Evolutionary conservation across 805 yeast genomes (phyloP).

Genomic region (Starmerella gropengiesseri): DNA sequence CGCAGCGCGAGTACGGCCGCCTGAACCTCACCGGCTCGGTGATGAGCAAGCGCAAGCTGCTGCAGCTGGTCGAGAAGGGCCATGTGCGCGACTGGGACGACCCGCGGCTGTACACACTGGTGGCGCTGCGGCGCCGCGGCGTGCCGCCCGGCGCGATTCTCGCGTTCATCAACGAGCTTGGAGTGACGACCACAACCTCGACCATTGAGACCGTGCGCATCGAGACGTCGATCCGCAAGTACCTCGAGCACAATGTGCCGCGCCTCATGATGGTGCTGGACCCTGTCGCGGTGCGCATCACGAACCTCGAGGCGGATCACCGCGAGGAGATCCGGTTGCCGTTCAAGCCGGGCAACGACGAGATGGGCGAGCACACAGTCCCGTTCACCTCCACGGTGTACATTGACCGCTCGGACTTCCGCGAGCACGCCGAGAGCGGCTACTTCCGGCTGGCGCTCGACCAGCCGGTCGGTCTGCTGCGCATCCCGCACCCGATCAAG

Average conservation of each 20-base stretch:
- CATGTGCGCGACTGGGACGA: constrained; percentile 96
- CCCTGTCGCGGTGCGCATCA: constrained; percentile 75
- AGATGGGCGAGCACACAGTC: constrained; percentile 63
- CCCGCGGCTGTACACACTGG: constrained; percentile 90
- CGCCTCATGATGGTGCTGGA: constrained; percentile 86
- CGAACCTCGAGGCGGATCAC: constrained; percentile 66
- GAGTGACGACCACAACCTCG: constrained; percentile 89
- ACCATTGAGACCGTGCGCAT: constrained; percentile 84
- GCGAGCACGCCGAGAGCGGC: constrained; percentile 49
- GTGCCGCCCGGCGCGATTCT: constrained; percentile 97
- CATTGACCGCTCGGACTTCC: constrained; percentile 83
- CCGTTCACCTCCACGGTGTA: constrained; percentile 67
- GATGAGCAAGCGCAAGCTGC: constrained; percentile 90
- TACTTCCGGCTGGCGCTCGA: constrained; percentile 90
- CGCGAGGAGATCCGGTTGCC: constrained; percentile 67
- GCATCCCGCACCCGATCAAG: constrained; percentile 72
- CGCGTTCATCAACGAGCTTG: constrained; percentile 84
- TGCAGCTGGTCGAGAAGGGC: constrained; percentile 71
- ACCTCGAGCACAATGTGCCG: constrained; percentile 83
- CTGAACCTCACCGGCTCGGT: constrained; percentile 89
- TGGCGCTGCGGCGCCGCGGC: constrained; percentile 92
- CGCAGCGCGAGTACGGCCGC: constrained; percentile 97
- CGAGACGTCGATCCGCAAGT: constrained; percentile 79
- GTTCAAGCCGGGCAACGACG: constrained; percentile 74
- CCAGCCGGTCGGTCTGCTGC: constrained; percentile 89